A percentile compares a stretch with the other conserved stretches of the same genome.
These are phyloP conservation scores for Pichia occidentalis DNA, from an alignment of 805 yeast species.

Conservation along the genomic window DNA sequence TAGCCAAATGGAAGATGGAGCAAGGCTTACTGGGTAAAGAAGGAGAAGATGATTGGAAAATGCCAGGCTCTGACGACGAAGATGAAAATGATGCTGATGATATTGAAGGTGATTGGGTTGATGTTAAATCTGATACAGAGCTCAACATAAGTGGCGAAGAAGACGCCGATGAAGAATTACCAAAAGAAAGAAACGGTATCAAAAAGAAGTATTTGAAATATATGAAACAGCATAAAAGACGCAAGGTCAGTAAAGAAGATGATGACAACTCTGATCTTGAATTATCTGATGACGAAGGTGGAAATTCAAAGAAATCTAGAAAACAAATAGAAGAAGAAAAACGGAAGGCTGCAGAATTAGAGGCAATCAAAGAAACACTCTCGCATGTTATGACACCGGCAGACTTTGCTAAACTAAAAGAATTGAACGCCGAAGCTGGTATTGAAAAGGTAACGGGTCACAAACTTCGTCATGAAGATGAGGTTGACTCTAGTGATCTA, in stretches of 20 bases:
- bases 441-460: slow-evolving; percentile 68
- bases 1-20: slow-evolving; percentile 76
- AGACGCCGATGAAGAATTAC: slow-evolving; percentile 30
- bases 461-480: slow-evolving; percentile 62
- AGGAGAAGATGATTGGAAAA: slow-evolving; percentile 57
- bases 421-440: slow-evolving; percentile 79
- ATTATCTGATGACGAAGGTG: slow-evolving; percentile 37
- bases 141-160: slow-evolving; percentile 49
- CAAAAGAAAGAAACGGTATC: slow-evolving; percentile 30
- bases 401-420: slow-evolving; percentile 92
- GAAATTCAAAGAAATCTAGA: slow-evolving; percentile 31
- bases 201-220: slow-evolving; percentile 31
- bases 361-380: slow-evolving; percentile 49
- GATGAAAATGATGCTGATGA: slow-evolving; percentile 45
- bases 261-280: slow-evolving; percentile 45
- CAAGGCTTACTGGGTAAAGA: slow-evolving; percentile 49
- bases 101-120: slow-evolving; percentile 89
- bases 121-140: slow-evolving; percentile 66
- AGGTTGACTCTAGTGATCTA: slow-evolving; percentile 71
- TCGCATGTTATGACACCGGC: slow-evolving; percentile 81
- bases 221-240: slow-evolving; percentile 26
- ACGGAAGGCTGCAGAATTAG: slow-evolving; percentile 33
- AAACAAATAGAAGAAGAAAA: slow-evolving; percentile 24
- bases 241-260: slow-evolving; percentile 27
- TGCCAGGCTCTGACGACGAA: slow-evolving; percentile 47